Conservation (phyloP, 352 stramenopile genomes). For the Albugo candida region DNA sequence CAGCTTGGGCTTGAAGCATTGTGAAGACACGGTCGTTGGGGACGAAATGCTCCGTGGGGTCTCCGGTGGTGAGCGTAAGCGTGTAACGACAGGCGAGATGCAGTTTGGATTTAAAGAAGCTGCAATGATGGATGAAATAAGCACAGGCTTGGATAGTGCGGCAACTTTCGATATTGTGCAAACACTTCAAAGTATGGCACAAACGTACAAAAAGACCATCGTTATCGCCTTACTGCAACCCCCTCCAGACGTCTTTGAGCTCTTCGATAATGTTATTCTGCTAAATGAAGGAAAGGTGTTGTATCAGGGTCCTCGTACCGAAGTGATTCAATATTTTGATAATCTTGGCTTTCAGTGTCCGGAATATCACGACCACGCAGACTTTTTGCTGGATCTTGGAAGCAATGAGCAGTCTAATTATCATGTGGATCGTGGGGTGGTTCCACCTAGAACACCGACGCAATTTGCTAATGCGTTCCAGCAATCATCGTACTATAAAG, state of each 20-base stretch:
- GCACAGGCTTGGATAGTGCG: constrained; percentile 23
- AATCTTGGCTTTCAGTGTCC: constrained; percentile 36
- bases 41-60: constrained; percentile 33
- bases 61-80: constrained; percentile 80
- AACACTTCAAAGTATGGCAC: constrained; percentile 14
- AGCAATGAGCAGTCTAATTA: constrained; percentile 21
- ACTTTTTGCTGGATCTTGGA: constrained; percentile 27
- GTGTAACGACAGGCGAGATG: constrained; percentile 78
- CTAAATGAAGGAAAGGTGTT: constrained; percentile 76
- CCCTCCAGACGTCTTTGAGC: constrained; percentile 73
- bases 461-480: constrained; percentile 28
- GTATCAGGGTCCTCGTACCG: constrained; percentile 53
- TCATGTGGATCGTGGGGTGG: constrained; percentile 6
- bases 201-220: constrained; percentile 22
- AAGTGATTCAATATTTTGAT: constrained; percentile 62
- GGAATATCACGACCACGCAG: constrained; percentile 16
- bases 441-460: constrained; percentile 12
- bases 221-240: constrained; percentile 76
- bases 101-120: constrained; percentile 43
- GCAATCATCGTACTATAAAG: constrained; percentile 17
- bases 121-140: constrained; percentile 30
- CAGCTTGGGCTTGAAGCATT: constrained; percentile 22
- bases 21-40: constrained; percentile 32
- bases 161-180: constrained; percentile 26
- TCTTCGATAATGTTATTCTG: constrained; percentile 87